These are phyloP conservation scores for Neospora caninum DNA, from an alignment of 169 alveolate species.

Conservation along the genomic window DNA sequence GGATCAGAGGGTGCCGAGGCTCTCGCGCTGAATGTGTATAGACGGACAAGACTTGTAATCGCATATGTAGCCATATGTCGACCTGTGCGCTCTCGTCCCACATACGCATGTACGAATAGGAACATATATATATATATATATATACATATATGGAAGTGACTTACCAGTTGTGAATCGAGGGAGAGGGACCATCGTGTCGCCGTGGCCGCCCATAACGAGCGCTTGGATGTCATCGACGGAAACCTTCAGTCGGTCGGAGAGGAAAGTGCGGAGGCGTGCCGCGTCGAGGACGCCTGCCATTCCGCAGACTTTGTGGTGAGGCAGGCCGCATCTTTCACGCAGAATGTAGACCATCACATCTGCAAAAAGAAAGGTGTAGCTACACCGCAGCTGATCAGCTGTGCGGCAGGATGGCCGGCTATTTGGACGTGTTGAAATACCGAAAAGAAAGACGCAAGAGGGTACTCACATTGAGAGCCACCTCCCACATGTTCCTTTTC, in stretches of 20 bases:
- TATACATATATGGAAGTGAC: background rate
- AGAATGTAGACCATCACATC: conserved; percentile 73
- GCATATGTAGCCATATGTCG: no score
- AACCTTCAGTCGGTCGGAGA: conserved; percentile 76
- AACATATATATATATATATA: no score
- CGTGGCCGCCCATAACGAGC: conserved; percentile 85
- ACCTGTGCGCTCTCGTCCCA: no score
- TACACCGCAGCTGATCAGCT: background rate
- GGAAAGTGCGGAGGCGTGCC: conserved; percentile 76
- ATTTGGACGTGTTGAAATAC: no score
- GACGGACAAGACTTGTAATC: no score
- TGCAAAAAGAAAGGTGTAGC: background rate
- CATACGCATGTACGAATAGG: background rate
- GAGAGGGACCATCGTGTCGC: conserved; percentile 83
- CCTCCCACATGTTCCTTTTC: no score
- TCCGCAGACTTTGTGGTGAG: conserved; percentile 64
- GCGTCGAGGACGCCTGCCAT: conserved; percentile 83
- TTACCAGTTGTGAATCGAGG: conserved; percentile 69
- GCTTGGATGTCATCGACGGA: conserved; percentile 79
- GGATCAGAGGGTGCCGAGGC: no score
- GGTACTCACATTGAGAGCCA: no score
- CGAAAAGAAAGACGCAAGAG: no score
- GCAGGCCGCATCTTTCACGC: conserved; percentile 64
- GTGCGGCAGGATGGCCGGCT: no score
- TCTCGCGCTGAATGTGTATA: no score